phyloP scores from a whole-genome alignment of 768 basidiomycete species.

The Dacryopinax spathularia region DNA sequence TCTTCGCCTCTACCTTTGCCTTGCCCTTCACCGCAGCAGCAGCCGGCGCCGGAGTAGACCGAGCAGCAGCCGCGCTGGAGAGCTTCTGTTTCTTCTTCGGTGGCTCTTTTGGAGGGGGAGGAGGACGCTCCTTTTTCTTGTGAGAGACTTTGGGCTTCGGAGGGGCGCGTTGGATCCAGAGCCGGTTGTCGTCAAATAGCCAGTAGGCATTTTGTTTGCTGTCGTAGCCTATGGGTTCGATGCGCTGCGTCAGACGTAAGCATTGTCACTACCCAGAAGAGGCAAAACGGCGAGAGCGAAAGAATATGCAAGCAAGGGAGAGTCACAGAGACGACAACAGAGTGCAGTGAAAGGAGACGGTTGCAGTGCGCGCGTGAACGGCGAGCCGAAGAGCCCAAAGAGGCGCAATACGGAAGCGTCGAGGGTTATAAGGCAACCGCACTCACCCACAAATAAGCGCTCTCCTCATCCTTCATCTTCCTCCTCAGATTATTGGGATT shows the following conservation, averaged over 20 bases:
- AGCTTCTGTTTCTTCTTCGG: conserved; percentile 22
- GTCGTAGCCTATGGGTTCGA: conserved; percentile 77
- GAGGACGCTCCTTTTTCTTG: conserved; percentile 22
- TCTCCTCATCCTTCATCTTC: conserved; percentile 68
- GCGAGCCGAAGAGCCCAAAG: too few species aligned
- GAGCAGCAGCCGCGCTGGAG: conserved; percentile 10
- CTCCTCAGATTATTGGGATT: conserved; percentile 53
- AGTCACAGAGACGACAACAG: too few species aligned
- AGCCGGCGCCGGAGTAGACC: background rate
- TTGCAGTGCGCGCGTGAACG: too few species aligned
- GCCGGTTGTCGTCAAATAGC: conserved; percentile 71
- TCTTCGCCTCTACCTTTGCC: background rate
- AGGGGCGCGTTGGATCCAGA: conserved; percentile 71
- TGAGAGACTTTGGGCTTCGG: conserved; percentile 26
- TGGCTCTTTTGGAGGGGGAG: conserved; percentile 24
- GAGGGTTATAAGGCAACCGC: too few species aligned
- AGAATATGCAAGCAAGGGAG: too few species aligned
- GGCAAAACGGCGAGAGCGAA: too few species aligned
- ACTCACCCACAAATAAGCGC: conserved; percentile 65
- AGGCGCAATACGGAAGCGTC: too few species aligned
- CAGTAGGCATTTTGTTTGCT: conserved; percentile 66
- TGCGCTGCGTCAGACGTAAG: conserved; percentile 37
- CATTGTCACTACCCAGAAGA: conserved; percentile 3
- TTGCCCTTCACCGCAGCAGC: conserved; percentile 6
- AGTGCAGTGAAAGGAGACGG: conserved; percentile 20